phyloP scores from a whole-genome alignment of 495 filamentous ascomycete genomes.

The Aspergillus campestris region DNA sequence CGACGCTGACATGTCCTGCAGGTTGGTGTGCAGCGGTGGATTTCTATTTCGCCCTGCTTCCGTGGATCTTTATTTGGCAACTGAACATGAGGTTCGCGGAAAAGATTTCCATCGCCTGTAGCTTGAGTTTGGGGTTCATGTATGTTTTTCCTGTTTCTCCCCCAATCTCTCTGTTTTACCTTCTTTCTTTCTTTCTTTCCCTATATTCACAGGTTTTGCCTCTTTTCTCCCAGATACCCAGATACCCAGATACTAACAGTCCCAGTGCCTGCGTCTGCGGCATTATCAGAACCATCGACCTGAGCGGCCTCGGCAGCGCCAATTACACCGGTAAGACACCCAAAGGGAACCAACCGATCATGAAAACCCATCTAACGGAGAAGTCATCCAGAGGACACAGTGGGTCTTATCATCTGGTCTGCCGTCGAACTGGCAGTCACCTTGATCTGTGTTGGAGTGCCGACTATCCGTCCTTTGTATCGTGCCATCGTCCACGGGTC shows the following conservation, averaged over 20 bases:
- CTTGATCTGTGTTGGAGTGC: constrained; percentile 16
- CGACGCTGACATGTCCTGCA: not conserved
- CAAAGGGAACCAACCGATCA: too few relatives aligned
- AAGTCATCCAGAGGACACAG: constrained; percentile 9
- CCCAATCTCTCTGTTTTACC: not conserved
- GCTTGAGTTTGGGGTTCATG: constrained; percentile 16
- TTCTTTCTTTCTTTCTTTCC: not conserved
- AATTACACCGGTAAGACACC: constrained; percentile 13
- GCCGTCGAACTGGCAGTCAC: constrained; percentile 15
- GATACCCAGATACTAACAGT: not conserved
- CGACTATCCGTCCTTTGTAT: constrained; percentile 13
- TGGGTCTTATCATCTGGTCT: constrained; percentile 13
- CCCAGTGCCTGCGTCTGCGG: constrained; percentile 8
- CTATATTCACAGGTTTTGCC: too few relatives aligned
- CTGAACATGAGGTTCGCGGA: constrained; percentile 17
- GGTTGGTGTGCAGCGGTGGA: constrained; percentile 16
- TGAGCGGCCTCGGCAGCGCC: constrained; percentile 9
- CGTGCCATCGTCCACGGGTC: constrained; percentile 11
- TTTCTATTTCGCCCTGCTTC: constrained; percentile 16
- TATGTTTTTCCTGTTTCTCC: not conserved
- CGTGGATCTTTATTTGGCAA: constrained; percentile 19
- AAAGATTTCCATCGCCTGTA: constrained; percentile 17
- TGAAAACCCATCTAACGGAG: not conserved
- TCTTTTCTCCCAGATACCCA: too few relatives aligned
- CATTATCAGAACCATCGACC: constrained; percentile 13